Percentiles rank a stretch among this genome's conserved stretches.
Evolutionary conservation across 2,329 filamentous ascomycete genomes (phyloP).

Genomic region (Alternaria metachromatica): DNA sequence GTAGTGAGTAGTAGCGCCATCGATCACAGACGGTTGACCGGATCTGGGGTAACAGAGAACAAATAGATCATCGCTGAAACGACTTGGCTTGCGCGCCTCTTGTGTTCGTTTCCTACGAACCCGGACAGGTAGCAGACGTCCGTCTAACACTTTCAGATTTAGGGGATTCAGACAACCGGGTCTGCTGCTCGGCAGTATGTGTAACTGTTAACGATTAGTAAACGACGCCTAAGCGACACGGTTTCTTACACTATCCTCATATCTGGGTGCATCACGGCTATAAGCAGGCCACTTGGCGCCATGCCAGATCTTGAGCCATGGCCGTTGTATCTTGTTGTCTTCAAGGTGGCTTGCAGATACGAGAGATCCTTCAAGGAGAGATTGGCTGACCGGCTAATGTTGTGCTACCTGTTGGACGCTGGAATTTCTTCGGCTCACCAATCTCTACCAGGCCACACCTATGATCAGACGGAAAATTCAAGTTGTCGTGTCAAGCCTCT

Average conservation of each 20-base stretch:
- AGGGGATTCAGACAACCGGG: not conserved
- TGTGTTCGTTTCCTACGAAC: not conserved
- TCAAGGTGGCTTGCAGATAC: slow-evolving; percentile 4
- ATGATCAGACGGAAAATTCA: not conserved
- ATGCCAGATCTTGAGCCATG: not conserved
- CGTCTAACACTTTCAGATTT: not conserved
- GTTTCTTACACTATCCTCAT: not conserved
- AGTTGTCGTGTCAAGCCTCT: not conserved
- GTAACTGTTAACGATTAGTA: not conserved
- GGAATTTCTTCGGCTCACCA: not conserved
- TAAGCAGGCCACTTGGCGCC: not conserved
- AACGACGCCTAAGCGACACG: not conserved
- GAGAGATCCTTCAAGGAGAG: slow-evolving; percentile 3
- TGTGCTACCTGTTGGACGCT: slow-evolving; percentile 2
- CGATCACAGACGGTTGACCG: not conserved
- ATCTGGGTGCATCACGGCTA: not conserved
- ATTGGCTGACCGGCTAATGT: slow-evolving; percentile 23
- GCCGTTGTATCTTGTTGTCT: not conserved
- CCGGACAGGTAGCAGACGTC: not conserved
- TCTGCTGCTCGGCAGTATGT: not conserved
- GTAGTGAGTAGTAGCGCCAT: not conserved
- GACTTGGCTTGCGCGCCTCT: not conserved
- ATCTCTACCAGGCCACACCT: not conserved
- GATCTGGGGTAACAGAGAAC: not conserved
- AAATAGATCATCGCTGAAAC: not conserved